A percentile compares a stretch with the other conserved stretches of the same genome.
Evolutionary conservation across 2,329 filamentous ascomycete genomes (phyloP).

Genomic region (Peltaster fructicola): DNA sequence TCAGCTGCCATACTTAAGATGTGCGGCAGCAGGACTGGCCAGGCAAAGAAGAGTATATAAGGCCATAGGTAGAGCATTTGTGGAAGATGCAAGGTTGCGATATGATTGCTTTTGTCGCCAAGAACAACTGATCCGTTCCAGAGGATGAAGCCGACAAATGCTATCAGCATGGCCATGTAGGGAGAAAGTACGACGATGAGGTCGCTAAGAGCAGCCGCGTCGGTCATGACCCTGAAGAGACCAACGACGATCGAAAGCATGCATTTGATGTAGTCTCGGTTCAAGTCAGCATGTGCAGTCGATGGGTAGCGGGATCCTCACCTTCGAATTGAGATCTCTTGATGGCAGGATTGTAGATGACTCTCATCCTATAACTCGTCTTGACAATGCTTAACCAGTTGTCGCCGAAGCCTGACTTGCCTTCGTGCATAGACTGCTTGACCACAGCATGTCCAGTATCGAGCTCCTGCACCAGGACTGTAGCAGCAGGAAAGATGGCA

Average conservation of each 20-base stretch:
- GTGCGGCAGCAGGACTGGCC: constrained; percentile 50
- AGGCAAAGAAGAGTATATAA: constrained; percentile 76
- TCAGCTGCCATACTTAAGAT: constrained; percentile 21
- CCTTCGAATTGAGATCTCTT: constrained; percentile 32
- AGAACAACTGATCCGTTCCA: constrained; percentile 90
- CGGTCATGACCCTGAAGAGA: constrained; percentile 25
- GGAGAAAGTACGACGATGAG: constrained; percentile 19
- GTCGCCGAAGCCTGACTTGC: constrained; percentile 16
- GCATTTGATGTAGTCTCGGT: constrained; percentile 30
- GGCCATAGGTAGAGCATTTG: constrained; percentile 96
- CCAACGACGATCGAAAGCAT: constrained; percentile 47
- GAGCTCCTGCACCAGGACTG: constrained; percentile 29
- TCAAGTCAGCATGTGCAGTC: neutral
- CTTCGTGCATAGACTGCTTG: constrained; percentile 15
- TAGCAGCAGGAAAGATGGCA: constrained; percentile 51
- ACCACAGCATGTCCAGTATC: constrained; percentile 33
- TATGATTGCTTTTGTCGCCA: constrained; percentile 86
- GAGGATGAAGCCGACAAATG: constrained; percentile 57
- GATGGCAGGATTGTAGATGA: constrained; percentile 34
- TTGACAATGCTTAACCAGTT: constrained; percentile 11
- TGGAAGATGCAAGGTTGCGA: constrained; percentile 70
- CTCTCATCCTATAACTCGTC: constrained; percentile 22
- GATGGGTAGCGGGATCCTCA: constrained; percentile 15
- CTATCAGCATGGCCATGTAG: constrained; percentile 42
- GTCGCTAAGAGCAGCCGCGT: constrained; percentile 9